Base-by-base conservation (phyloP, 805 yeast species). In the Saccharomycopsis capsularis region DNA sequence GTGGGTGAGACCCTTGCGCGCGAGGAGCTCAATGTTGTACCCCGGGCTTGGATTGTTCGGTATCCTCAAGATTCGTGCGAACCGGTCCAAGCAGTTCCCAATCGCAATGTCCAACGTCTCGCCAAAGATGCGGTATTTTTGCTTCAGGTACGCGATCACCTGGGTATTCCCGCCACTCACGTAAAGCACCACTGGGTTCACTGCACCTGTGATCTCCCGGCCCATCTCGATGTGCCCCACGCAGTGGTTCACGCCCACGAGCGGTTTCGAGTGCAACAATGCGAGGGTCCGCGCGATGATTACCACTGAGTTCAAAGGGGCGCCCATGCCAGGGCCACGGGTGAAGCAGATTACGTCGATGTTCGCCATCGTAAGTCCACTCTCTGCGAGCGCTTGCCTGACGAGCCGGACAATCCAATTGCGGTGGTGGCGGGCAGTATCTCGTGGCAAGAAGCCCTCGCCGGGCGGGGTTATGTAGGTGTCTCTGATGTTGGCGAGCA, bases 321-420 rank as follows among this genome's bases (percentile, higher is more conserved):
- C 98, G 2, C 99, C 99, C 98, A 93, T 93, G 1, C 99, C 99
- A 0, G 99, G 99, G 3, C 99, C 99, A 65, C 85, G 95, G 1
- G 99, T 93, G 63, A 93, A 93, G 63, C 96, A 88, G 43, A 93
- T 85, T 44, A 85, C 82, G 64, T 85, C 90, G 4, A 83, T 60
- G 41, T 85, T 85, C 6, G 57, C 52, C 4, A 74, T 69, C 1
- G 55, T 32, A 4, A 87, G 59, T 0, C 67, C 63, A 1, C 95
- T 82, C 38, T 82, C 90, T 2, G 63, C 62, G 38, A 93, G 59
- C 0, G 98, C 84, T 27, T 60, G 59, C 57, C 79, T 79, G 35
- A 88, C 78, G 21, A 90, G 66, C 50, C 97, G 66, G 1, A 86
- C 90, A 21, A 82, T 95, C 96, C 96, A 91, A 65, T 88, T 87